phyloP scores from a whole-genome alignment of 495 filamentous ascomycete genomes.

The Tetracladium setigerum region DNA sequence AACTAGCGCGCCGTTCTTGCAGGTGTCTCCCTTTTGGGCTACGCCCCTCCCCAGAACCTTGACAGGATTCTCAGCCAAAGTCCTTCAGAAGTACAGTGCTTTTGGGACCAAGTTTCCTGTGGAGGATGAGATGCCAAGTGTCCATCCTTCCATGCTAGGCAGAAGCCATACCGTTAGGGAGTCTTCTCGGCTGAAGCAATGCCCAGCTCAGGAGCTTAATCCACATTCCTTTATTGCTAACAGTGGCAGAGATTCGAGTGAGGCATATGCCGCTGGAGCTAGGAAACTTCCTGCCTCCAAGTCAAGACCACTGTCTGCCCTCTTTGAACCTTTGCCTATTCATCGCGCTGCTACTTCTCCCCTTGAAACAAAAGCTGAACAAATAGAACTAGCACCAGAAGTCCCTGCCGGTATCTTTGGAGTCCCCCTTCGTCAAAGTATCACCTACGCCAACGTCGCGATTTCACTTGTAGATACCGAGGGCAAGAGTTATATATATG shows the following conservation, averaged over 20 bases:
- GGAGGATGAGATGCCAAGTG: no score
- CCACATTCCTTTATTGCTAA: neutral
- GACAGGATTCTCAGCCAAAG: no score
- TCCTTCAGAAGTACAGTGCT: no score
- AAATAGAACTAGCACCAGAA: slow-evolving; percentile 3
- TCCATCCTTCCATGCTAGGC: no score
- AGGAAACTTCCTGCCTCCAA: slow-evolving; percentile 4
- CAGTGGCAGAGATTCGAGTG: slow-evolving; percentile 1
- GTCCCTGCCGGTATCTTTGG: slow-evolving; percentile 62
- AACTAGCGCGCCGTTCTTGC: no score
- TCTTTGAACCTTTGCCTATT: neutral
- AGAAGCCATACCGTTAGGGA: no score
- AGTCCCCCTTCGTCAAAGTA: slow-evolving; percentile 88
- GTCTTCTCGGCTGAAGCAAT: no score
- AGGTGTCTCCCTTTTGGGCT: no score
- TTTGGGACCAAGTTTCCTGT: no score
- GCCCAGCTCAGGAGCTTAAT: no score
- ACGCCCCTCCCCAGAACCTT: no score
- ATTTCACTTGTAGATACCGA: slow-evolving; percentile 90
- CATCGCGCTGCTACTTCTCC: neutral
- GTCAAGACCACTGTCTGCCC: neutral
- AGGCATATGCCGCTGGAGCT: neutral
- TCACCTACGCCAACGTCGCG: slow-evolving; percentile 96
- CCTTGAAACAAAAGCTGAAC: neutral
- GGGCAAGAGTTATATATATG: slow-evolving; percentile 94